A percentile compares a stretch with the other conserved stretches of the same genome.
phyloP scores from a whole-genome alignment of 2,329 filamentous ascomycete genomes.

The Curvularia sp. region DNA sequence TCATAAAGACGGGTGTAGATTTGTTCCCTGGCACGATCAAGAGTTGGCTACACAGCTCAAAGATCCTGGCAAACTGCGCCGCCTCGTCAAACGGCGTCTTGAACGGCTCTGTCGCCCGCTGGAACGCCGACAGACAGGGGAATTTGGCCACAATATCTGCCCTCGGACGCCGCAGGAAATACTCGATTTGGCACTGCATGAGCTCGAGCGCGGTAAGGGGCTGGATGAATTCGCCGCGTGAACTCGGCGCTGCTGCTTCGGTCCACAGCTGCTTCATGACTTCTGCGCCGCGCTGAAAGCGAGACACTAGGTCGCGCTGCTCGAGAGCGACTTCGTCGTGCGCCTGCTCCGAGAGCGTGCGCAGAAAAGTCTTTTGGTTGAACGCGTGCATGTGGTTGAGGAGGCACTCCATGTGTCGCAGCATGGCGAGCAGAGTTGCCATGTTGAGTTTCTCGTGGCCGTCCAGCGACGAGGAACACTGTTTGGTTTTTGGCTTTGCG shows the following conservation, averaged over 20 bases:
- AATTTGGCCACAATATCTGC: constrained; percentile 20
- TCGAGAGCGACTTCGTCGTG: constrained; percentile 12
- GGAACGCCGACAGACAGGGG: constrained; percentile 15
- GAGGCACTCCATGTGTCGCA: constrained; percentile 31
- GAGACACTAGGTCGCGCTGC: constrained; percentile 12
- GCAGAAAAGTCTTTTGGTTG: constrained; percentile 27
- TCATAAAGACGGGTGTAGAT: constrained; percentile 37
- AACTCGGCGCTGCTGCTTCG: constrained; percentile 2
- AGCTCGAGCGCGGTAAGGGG: constrained; percentile 21
- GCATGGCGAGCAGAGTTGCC: constrained; percentile 19
- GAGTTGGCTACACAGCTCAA: constrained; percentile 25
- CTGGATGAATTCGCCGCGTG: constrained; percentile 6
- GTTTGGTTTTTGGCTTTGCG: constrained; percentile 25
- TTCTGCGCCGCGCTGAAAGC: constrained; percentile 16
- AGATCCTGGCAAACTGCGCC: constrained; percentile 25
- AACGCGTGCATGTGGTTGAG: constrained; percentile 40
- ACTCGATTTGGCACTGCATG: constrained; percentile 24
- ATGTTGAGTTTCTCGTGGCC: constrained; percentile 10
- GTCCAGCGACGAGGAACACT: constrained; percentile 1
- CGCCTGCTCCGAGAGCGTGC: constrained; percentile 21
- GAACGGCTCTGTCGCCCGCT: constrained; percentile 20
- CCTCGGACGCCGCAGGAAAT: constrained; percentile 24
- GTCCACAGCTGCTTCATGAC: constrained; percentile 17
- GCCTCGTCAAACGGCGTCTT: constrained; percentile 27
- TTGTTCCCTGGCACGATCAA: constrained; percentile 11